Evolutionary conservation across 2,329 filamentous ascomycete genomes (phyloP), one percentile per base, ranked within the genome.

Genomic region (Huntiella decipiens): DNA sequence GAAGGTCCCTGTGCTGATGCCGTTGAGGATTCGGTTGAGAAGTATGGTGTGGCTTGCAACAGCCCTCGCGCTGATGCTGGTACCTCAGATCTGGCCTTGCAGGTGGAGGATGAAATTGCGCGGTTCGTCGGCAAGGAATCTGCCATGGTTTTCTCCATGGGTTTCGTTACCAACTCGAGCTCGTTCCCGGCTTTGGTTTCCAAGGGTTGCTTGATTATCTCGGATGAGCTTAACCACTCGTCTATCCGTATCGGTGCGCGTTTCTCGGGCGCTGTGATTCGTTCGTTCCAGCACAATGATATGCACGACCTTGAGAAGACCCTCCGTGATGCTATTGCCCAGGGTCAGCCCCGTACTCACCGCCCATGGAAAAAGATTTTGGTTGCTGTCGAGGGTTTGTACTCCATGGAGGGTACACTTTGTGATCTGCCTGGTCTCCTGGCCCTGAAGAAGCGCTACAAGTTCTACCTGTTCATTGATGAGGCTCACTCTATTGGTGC

Each of bases 331-430:
- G 82, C 79, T 53, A 96, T 98, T 58, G 87, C 88, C 11, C 88
- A 96, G 63, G 91, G 91, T 38, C 91, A 98, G 60, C 91, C 91
- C 45, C 82, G 91, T 53, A 98, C 88, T n/a, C 91, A 98, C 62
- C 82, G 91, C 28, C 91, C 91, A 1, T 98, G 91, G 91, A 95
- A 93, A 71, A 98, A 96, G 75, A 96, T 98, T 50, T 63, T 98
- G 44, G 83, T 98, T 38, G 87, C 88, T 34, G 84, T 98, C 34
- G 91, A 98, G 61, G 91, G 91, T 54, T 73, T 98, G 15, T 98
- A 98, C 70, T 96, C 88, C 1, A 98, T 98, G 91, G 91, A 98
- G 66, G 91, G 91, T 42, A 95, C 87, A 53, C 93, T 98, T 83
- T 91, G 84, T 63, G 91, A 98, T 60, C 73, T 98, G n/a, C 91